phyloP scores from a whole-genome alignment of 768 basidiomycete species.

The Tricholoma terreum region DNA sequence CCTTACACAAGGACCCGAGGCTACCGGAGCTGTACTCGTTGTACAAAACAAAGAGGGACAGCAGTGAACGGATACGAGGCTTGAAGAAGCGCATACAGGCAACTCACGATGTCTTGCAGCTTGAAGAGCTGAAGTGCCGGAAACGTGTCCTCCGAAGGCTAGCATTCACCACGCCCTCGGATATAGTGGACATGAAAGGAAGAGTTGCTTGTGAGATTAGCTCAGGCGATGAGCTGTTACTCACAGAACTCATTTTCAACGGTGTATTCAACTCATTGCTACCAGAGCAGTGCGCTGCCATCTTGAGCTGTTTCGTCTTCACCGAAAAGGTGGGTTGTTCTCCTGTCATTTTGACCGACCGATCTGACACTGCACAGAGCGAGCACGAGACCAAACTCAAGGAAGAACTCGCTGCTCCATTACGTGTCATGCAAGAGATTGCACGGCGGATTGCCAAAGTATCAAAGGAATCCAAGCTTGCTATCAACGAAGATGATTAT shows the following conservation, averaged over 20 bases:
- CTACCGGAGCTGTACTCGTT: constrained; percentile 79
- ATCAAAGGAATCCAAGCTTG: constrained; percentile 88
- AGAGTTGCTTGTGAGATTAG: constrained; percentile 98
- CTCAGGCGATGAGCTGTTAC: constrained; percentile 91
- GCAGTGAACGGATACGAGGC: constrained; percentile 64
- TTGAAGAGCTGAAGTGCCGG: constrained; percentile 93
- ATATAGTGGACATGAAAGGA: constrained; percentile 98
- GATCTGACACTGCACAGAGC: constrained; percentile 48
- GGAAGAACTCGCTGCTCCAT: constrained; percentile 89
- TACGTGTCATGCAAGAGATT: constrained; percentile 94
- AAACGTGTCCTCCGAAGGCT: constrained; percentile 92
- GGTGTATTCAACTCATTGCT: constrained; percentile 88
- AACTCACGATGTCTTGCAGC: constrained; percentile 89
- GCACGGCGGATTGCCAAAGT: constrained; percentile 96
- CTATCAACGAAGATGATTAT: constrained; percentile 90
- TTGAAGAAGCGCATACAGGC: constrained; percentile 85
- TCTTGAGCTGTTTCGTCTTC: constrained; percentile 98
- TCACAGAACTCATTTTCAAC: constrained; percentile 97
- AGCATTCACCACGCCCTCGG: constrained; percentile 82
- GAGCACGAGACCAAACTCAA: constrained; percentile 83
- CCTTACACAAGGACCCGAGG: constrained; percentile 73
- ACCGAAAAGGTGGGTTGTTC: constrained; percentile 73
- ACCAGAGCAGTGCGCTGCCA: constrained; percentile 89
- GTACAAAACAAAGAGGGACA: constrained; percentile 73
- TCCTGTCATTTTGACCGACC: background rate